phyloP scores from a whole-genome alignment of 2,329 filamentous ascomycete genomes.

The Scopulariopsis brevicaulis region DNA sequence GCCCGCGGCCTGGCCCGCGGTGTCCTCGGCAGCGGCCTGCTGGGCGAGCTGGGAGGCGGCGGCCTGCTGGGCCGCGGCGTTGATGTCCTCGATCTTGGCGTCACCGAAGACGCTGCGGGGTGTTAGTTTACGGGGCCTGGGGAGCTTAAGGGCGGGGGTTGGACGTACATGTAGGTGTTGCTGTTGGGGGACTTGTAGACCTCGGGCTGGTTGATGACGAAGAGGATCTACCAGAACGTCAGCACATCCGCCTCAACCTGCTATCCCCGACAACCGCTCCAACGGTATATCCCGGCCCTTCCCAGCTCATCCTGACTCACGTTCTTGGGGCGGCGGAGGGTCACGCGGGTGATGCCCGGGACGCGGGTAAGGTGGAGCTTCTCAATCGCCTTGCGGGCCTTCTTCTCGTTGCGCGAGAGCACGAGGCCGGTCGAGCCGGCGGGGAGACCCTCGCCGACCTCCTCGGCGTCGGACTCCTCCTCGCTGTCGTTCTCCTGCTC shows the following conservation, averaged over 20 bases:
- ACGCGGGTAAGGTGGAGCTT: slow-evolving; percentile 97
- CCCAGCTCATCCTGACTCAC: slow-evolving; percentile 45
- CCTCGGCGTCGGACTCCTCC: slow-evolving; percentile 70
- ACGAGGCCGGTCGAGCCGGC: slow-evolving; percentile 81
- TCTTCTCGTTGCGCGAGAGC: slow-evolving; percentile 99
- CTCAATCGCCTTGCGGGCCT: slow-evolving; percentile 97
- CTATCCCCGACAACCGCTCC: neutral
- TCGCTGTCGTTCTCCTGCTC: slow-evolving; percentile 62
- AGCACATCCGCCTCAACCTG: neutral
- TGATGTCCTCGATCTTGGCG: slow-evolving; percentile 99
- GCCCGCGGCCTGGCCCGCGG: slow-evolving; percentile 62
- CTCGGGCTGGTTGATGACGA: slow-evolving; percentile 99
- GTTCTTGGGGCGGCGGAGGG: slow-evolving; percentile 96
- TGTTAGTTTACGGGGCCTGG: no score
- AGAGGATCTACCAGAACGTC: slow-evolving; percentile 66
- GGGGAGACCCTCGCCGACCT: slow-evolving; percentile 65
- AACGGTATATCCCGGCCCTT: neutral
- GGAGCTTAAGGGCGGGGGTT: neutral
- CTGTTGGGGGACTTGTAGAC: slow-evolving; percentile 98
- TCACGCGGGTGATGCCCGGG: slow-evolving; percentile 95
- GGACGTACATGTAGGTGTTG: slow-evolving; percentile 92
- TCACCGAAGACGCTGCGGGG: slow-evolving; percentile 84
- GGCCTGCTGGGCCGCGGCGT: slow-evolving; percentile 92
- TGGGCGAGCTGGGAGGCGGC: slow-evolving; percentile 91
- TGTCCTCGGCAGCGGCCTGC: slow-evolving; percentile 54